Base-by-base conservation (phyloP, 495 filamentous ascomycete genomes). In the Penicillium coprophilum region DNA sequence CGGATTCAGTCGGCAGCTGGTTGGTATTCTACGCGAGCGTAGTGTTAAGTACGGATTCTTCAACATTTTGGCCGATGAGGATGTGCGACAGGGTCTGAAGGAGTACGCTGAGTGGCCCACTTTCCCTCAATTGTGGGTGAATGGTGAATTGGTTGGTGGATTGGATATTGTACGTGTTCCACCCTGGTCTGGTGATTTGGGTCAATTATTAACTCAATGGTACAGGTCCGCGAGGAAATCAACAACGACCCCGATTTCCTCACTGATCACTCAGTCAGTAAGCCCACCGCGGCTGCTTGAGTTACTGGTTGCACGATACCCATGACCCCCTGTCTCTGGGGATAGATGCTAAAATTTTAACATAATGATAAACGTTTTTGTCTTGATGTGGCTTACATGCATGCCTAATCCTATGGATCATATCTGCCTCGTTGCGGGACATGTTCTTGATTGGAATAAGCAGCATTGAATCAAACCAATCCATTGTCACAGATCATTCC, bases 41-140 rank as follows among this genome's bases (percentile, higher is more conserved):
- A 86, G 87, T 48, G 87, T 99, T 36, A 88, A 93, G 68, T 99
- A 97, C 72, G 95, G 94, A 7, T 97, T 97, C 80, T 99, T 99
- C 76, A 97, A 99, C 66, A 97, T 96, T 59, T 74, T 99, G 51
- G 94, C 94, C 59, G 94, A 99, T 71, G 94, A 99, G 64, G 94
- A 97, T 61, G 95, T 99, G 17, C 81, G 94, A 36, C 92, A 97
- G 75, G 94, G 94, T 6, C 72, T 99, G 64, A 99, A 97, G 81
- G 85, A 88, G 68, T 96, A 87, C 71, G 89, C 91, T 11, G 93
- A 96, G 45, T 97, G 94, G 94, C 95, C 94, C 3, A 99, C 94
- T 1, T 99, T 89, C 73, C 91, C 92, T 13, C 92, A 97, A 72
- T 73, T 97, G 50, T 97, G 89, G 82, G 79, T 92, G 9, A 74